Evolutionary conservation across 179 eudicot species (phyloP), one percentile per base, ranked within the genome.

Genomic region (Pouteria campechiana): DNA sequence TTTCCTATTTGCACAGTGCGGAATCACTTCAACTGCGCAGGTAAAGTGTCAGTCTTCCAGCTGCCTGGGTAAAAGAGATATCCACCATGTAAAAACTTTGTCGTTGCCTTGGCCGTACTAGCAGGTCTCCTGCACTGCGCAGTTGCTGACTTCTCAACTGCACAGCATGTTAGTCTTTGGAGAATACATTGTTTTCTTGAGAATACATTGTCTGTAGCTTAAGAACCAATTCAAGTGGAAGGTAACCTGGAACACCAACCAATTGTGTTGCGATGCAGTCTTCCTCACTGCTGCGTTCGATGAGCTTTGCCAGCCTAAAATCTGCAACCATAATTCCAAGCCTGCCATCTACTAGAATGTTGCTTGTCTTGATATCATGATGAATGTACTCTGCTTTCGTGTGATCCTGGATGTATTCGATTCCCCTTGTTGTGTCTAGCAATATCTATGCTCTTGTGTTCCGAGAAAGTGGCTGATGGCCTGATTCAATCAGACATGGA

Each of bases 181-280:
- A n/a, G n/a, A n/a, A n/a, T n/a, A n/a, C n/a, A n/a, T n/a, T n/a
- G n/a, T n/a, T n/a, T n/a, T n/a, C n/a, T n/a, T n/a, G n/a, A n/a
- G n/a, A n/a, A n/a, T n/a, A n/a, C n/a, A n/a, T n/a, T n/a, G n/a
- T n/a, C n/a, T n/a, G n/a, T n/a, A 16, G 5, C 9, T 19, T n/a
- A 25, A 16, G 41, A 13, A 45, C 48, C 41, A 45, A 71, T 72
- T 71, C 76, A 23, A 72, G 76, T 17, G 76, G 76, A 27, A 71
- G 76, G 47, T 71, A 71, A 57, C 76, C 76, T 5, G 76, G 76
- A 13, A 72, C 66, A 20, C 76, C 76, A 57, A 71, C 76, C 25
- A 71, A 32, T 24, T 69, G 69, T 9, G 76, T 71, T 51, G 72
- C 72, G 11, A 61, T 45, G 17, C 52, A 37, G 42, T 65, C 72